Percentiles rank a stretch among this genome's conserved stretches.
Evolutionary conservation across 2,329 filamentous ascomycete species (phyloP).

Genomic region (Botrytis deweyae): DNA sequence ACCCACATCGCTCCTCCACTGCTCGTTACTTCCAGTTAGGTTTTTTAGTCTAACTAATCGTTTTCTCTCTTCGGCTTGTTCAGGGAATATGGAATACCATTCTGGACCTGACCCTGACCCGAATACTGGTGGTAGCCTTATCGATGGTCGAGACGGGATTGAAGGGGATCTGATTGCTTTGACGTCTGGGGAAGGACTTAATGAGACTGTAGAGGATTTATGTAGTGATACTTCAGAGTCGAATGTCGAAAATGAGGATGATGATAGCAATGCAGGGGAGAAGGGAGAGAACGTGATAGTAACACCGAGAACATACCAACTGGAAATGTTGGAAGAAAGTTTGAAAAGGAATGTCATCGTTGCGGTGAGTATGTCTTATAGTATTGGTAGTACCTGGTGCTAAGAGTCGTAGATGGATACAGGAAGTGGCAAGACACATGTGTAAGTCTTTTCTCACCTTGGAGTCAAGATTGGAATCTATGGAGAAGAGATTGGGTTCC

Average conservation of each 20-base stretch:
- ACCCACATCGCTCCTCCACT: not conserved
- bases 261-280: not conserved
- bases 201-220: not conserved
- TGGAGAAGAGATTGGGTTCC: not conserved
- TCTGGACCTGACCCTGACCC: not conserved
- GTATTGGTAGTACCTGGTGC: not conserved
- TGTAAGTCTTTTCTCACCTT: slow-evolving; percentile 17
- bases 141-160: not conserved
- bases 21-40: not conserved
- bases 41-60: not conserved
- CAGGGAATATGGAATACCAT: not conserved
- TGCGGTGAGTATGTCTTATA: slow-evolving; percentile 48
- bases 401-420: slow-evolving; percentile 22
- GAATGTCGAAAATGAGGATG: not conserved
- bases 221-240: not conserved
- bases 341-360: slow-evolving; percentile 70
- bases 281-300: slow-evolving; percentile 27
- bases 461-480: too few species aligned
- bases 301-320: slow-evolving; percentile 55
- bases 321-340: slow-evolving; percentile 73
- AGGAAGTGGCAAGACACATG: slow-evolving; percentile 22
- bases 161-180: not conserved
- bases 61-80: not conserved
- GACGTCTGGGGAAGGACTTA: not conserved
- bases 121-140: not conserved